A percentile compares a stretch with the other conserved stretches of the same genome.
Conservation (phyloP, 2,329 filamentous ascomycete species). For the Cryphonectria carpinicola region DNA sequence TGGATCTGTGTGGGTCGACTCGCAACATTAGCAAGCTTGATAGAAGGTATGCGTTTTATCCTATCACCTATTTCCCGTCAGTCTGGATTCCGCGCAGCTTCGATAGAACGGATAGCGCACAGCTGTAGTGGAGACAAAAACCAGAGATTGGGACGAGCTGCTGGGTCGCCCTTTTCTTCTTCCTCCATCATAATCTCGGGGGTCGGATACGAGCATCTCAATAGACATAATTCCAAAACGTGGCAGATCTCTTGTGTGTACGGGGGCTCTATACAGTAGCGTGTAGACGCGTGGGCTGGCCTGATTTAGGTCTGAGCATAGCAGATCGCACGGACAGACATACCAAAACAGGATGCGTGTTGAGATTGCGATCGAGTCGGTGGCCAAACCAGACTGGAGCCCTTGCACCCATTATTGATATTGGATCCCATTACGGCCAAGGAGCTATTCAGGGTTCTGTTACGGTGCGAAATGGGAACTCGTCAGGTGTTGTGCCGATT, state of each 20-base stretch:
- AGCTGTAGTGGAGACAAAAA: neutral
- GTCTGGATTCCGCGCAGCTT: neutral
- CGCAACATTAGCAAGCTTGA: neutral
- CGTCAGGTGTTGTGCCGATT: neutral
- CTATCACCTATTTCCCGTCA: neutral
- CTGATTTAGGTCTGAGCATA: neutral
- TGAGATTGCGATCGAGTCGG: neutral
- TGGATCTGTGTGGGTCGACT: neutral
- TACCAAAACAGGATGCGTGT: neutral
- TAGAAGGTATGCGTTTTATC: neutral
- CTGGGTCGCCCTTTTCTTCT: neutral
- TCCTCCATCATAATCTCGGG: neutral
- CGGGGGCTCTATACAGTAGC: neutral
- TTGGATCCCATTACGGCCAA: neutral
- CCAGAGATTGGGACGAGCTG: neutral
- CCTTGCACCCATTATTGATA: neutral
- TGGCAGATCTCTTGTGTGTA: neutral
- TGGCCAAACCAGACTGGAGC: neutral
- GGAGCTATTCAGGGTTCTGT: neutral
- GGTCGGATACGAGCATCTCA: neutral
- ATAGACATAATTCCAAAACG: neutral
- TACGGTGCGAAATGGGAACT: neutral
- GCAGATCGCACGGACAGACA: neutral
- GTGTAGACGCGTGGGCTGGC: neutral
- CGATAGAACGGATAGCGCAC: neutral